Evolutionary conservation across 192 early-diverging fungal genomes (phyloP).

Genomic region (Phlyctochytrium bullatum): DNA sequence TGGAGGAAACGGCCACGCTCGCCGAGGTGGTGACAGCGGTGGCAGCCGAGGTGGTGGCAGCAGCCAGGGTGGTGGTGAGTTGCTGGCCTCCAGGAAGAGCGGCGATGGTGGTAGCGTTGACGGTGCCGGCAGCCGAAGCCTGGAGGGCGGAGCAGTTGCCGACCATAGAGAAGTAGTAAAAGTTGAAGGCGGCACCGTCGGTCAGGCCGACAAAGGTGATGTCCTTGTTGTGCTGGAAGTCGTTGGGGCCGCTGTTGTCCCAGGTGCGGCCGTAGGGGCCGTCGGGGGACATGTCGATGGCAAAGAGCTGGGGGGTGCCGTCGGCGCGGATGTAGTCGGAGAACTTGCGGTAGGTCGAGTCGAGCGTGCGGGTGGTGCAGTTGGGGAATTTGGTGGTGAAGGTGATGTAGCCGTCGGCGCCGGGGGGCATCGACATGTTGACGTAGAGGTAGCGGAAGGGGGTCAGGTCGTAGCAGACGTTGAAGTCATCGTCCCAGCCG

Average conservation of each 20-base stretch:
- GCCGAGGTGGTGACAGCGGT: not conserved
- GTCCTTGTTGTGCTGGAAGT: not conserved
- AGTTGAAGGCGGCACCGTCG: not conserved
- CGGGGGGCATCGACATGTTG: constrained; percentile 22
- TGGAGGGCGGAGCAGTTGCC: no score
- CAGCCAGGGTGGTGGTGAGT: not conserved
- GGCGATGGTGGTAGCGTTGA: not conserved
- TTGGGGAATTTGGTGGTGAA: constrained; percentile 19
- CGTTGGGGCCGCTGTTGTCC: not conserved
- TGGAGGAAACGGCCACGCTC: not conserved
- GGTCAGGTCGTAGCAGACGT: constrained; percentile 13
- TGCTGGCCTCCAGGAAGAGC: not conserved
- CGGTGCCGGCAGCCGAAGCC: not conserved
- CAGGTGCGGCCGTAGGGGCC: not conserved
- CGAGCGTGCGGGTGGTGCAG: constrained; percentile 10
- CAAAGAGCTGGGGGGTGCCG: not conserved
- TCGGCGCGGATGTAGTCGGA: not conserved
- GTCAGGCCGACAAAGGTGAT: not conserved
- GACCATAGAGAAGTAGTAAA: not conserved
- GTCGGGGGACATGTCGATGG: not conserved
- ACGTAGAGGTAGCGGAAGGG: constrained; percentile 18
- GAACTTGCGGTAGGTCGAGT: not conserved
- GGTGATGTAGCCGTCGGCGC: constrained; percentile 21
- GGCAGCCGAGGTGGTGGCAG: not conserved
- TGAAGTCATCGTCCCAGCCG: not conserved